Conservation (phyloP, 1,284 basidiomycete genomes). For the Moesziomyces antarcticus region DNA sequence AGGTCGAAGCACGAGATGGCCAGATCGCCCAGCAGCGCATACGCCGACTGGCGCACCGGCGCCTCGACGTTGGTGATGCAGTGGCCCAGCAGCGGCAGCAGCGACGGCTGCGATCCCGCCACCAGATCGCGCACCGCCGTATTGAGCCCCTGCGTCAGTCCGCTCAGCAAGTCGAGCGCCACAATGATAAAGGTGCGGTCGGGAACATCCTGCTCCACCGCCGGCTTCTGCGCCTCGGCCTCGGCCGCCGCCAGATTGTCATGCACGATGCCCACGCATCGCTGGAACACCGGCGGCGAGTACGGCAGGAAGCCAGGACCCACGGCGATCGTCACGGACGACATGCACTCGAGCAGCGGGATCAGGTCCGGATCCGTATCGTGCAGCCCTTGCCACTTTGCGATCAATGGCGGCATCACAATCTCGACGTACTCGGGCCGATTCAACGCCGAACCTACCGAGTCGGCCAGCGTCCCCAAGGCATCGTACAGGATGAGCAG, state of each 20-base stretch:
- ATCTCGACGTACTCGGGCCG: constrained; percentile 90
- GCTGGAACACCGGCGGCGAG: constrained; percentile 89
- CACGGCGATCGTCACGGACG: constrained; percentile 96
- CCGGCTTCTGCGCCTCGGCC: constrained; percentile 89
- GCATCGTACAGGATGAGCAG: constrained; percentile 98
- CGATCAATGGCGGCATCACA: constrained; percentile 92
- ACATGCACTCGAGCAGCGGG: constrained; percentile 88
- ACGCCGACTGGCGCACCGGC: constrained; percentile 93
- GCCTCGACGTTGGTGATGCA: constrained; percentile 82
- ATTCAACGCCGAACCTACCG: constrained; percentile 87
- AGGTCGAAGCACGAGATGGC: constrained; percentile 93
- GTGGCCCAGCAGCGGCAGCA: constrained; percentile 61
- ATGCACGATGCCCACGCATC: constrained; percentile 88
- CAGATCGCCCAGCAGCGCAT: constrained; percentile 95
- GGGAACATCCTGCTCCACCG: constrained; percentile 57
- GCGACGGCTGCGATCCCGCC: constrained; percentile 55
- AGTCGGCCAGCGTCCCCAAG: constrained; percentile 95
- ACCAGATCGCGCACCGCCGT: constrained; percentile 69
- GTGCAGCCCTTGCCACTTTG: constrained; percentile 86
- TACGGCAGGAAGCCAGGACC: constrained; percentile 90
- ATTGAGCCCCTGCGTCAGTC: constrained; percentile 92
- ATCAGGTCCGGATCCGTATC: constrained; percentile 94
- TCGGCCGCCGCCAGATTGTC: constrained; percentile 76
- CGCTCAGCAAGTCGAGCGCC: constrained; percentile 92
- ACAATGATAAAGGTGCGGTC: constrained; percentile 78